A percentile compares a stretch with the other conserved stretches of the same genome.
Evolutionary conservation across 495 filamentous ascomycete species (phyloP).

Genomic region (Neurospora tetraspora): DNA sequence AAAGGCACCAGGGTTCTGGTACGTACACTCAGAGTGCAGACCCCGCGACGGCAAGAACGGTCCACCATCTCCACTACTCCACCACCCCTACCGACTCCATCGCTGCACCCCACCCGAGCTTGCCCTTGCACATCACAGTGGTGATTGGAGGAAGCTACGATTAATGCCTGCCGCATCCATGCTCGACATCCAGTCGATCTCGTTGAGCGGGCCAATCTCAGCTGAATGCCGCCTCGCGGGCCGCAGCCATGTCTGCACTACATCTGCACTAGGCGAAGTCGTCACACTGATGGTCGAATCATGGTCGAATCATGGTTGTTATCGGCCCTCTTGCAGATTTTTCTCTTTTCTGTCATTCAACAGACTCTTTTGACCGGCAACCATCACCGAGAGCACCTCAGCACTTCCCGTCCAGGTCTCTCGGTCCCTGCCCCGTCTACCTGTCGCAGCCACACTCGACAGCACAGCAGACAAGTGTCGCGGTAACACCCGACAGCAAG

Average conservation of each 20-base stretch:
- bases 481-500: constrained; percentile 16
- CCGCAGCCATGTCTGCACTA: constrained; percentile 30
- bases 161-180: constrained; percentile 17
- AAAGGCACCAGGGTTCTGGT: neutral
- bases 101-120: neutral
- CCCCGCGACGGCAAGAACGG: neutral
- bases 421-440: constrained; percentile 6
- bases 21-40: neutral
- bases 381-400: constrained; percentile 5
- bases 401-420: constrained; percentile 3
- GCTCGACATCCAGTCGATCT: constrained; percentile 19
- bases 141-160: constrained; percentile 25
- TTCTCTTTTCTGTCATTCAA: neutral
- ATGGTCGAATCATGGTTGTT: constrained; percentile 24
- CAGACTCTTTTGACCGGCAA: neutral
- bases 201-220: constrained; percentile 28
- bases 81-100: neutral
- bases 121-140: neutral
- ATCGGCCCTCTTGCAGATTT: constrained; percentile 12
- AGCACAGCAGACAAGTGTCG: constrained; percentile 12
- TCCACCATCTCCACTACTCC: neutral
- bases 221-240: constrained; percentile 23
- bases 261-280: constrained; percentile 21
- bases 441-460: neutral
- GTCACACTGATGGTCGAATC: constrained; percentile 24